Conservation (phyloP, 192 early-diverging fungal genomes). For the Ambispora gerdemannii region DNA sequence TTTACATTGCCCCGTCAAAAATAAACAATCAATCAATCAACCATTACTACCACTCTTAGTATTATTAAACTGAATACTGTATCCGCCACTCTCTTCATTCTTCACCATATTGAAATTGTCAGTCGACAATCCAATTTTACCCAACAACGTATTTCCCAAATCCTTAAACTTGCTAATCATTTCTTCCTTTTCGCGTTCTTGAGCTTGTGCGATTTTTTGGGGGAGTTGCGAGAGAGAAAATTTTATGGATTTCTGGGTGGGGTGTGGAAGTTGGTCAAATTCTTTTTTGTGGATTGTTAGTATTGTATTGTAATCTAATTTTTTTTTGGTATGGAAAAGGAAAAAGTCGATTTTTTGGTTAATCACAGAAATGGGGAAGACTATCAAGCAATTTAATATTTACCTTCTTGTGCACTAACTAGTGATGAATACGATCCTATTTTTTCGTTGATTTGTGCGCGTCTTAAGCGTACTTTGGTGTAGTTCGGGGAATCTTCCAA, state of each 20-base stretch:
- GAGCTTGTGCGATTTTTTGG: conserved; percentile 39
- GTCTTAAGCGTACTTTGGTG: conserved; percentile 55
- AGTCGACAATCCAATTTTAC: conserved; percentile 71
- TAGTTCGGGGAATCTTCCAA: conserved; percentile 54
- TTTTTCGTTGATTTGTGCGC: conserved; percentile 60
- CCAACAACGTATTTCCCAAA: conserved; percentile 67
- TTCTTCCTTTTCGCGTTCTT: conserved; percentile 66
- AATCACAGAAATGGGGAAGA: background rate
- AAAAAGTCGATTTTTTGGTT: background rate
- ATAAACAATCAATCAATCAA: no score
- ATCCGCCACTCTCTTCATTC: conserved; percentile 52
- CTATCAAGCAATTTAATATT: background rate
- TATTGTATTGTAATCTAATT: conserved; percentile 42
- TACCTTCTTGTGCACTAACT: conserved; percentile 47
- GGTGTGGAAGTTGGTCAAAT: background rate
- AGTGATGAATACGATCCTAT: conserved; percentile 47
- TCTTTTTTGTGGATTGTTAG: conserved; percentile 36
- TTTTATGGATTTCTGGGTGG: background rate
- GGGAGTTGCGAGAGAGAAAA: conserved; percentile 44
- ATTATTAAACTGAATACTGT: conserved; percentile 66
- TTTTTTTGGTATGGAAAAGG: background rate
- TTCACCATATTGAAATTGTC: conserved; percentile 69
- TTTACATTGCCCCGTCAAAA: no score
- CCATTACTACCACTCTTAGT: conserved; percentile 24
- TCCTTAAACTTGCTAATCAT: conserved; percentile 73